Base-by-base conservation (phyloP, 1,284 basidiomycete species). In the Ustilago bromivora region DNA sequence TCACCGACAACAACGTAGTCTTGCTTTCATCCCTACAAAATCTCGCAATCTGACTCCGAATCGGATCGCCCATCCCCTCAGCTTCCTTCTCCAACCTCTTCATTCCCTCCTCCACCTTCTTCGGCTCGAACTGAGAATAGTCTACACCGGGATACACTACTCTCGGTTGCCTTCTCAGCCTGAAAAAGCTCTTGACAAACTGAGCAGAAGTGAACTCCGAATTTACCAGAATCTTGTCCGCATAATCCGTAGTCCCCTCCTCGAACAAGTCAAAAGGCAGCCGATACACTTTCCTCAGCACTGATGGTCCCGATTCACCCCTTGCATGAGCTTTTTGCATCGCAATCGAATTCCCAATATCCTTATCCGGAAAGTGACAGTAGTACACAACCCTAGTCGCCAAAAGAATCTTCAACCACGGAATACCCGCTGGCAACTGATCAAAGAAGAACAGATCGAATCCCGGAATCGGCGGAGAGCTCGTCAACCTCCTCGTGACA, bases 381-480 rank as follows among this genome's bases (percentile, higher is more conserved):
- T 99, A 99, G 87, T 98, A 99, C 17, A 99, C 91, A 31, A 97
- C 92, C 1, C 94, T 91, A 11, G 91, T 93, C 12, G 89, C 88
- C 3, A 89, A 90, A 11, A 93, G 84, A 59, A 89, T 86, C 13
- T 93, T 90, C 1, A 99, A 88, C 71, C 96, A 88, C 0, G 96
- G 96, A 19, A 98, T 89, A 70, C 93, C 94, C 2, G 94, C 94
- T 1, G 94, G 94, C 23, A 98, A 91, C 86, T 98, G 96, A 87
- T 99, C 97, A 17, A 98, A 92, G 70, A 99, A 92, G 88, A 92
- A 96, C 34, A 98, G 91, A 84, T 99, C 96, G 61, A 85, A 87
- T 0, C 80, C 64, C 43, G 79, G 61, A 28, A 57, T 43, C 34
- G 81, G 84, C 92, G 80, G 61, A 4, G 78, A 75, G 5, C 57